Base-by-base conservation (phyloP, 2,329 filamentous ascomycete species). In the Pseudogymnoascus destructans region DNA sequence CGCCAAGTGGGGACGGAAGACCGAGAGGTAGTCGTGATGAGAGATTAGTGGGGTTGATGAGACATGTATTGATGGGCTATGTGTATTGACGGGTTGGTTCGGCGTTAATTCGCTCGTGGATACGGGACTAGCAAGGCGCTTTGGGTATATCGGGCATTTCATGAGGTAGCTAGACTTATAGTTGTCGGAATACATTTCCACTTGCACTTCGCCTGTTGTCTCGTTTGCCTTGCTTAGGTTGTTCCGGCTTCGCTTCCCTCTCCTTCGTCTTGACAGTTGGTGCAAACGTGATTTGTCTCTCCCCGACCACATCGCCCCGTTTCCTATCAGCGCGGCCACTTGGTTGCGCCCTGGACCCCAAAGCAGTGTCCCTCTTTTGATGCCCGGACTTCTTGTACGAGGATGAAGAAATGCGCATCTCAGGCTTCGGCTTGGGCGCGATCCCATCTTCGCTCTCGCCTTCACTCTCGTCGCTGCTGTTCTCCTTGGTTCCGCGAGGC, bases 221-320 rank as follows among this genome's bases (percentile, higher is more conserved):
- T 21, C 67, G 64, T 61, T 67, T 66, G 13, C 59, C 62, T 57
- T 67, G 66, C 40, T 56, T 55, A 6, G 61, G 60, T 19, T 21
- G 40, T 40, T 64, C 60, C 3, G 62, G 21, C 38, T 64, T 64
- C 23, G 70, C 67, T 70, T 76, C 70, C 4, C 54, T 25, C 68
- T 74, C 73, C 66, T 78, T 81, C 69, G 73, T 80, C 64, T 70
- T 76, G 7, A 74, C 76, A 61, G 78, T 75, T 7, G 86, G 86
- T 60, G 84, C 77, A 70, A 91, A 92, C n/a, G 84, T 85, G 61
- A 91, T 78, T 65, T 85, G 78, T 65, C 83, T 79, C 67, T 84
- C 82, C 52, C 82, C 82, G 35, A 80, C 78, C 21, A 79, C 73
- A 38, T 81, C 77, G 15, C 76, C 73, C 4, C 70, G 69, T 9